Conservation (phyloP, 805 yeast species). For the Groenewaldozyma salmanticensis region DNA sequence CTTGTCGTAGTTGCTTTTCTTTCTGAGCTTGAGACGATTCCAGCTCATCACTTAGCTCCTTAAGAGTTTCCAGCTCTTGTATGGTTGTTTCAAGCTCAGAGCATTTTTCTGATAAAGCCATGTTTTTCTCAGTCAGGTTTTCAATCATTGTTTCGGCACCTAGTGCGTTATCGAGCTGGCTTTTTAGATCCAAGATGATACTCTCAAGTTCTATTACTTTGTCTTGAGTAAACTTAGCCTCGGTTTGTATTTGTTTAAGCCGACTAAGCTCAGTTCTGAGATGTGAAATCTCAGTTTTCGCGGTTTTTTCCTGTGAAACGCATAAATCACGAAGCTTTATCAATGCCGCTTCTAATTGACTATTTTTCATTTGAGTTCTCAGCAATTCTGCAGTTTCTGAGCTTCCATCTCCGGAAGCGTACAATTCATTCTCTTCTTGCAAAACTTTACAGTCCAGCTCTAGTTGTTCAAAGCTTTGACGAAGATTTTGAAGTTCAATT, state of each 20-base stretch:
- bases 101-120: constrained; percentile 29
- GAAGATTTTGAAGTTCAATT: constrained; percentile 17
- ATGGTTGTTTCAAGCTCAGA: constrained; percentile 32
- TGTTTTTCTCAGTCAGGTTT: constrained; percentile 30
- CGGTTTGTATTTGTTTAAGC: constrained; percentile 10
- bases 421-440: constrained; percentile 18
- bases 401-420: constrained; percentile 3
- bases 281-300: constrained; percentile 12
- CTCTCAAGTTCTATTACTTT: constrained; percentile 12
- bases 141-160: constrained; percentile 31
- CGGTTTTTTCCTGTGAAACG: constrained; percentile 15
- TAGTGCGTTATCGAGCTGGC: constrained; percentile 25
- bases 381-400: constrained; percentile 1
- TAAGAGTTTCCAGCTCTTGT: constrained; percentile 43
- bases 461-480: constrained; percentile 15
- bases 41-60: constrained; percentile 42
- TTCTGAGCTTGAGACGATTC: constrained; percentile 37
- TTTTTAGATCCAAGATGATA: constrained; percentile 16
- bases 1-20: constrained; percentile 34
- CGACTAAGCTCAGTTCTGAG: constrained; percentile 13
- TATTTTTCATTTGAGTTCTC: constrained; percentile 26
- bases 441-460: constrained; percentile 21
- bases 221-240: constrained; percentile 11
- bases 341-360: constrained; percentile 36
- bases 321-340: constrained; percentile 26